Evolutionary conservation across 805 yeast species (phyloP).

Genomic region (Saccharomyces kudriavzevii): DNA sequence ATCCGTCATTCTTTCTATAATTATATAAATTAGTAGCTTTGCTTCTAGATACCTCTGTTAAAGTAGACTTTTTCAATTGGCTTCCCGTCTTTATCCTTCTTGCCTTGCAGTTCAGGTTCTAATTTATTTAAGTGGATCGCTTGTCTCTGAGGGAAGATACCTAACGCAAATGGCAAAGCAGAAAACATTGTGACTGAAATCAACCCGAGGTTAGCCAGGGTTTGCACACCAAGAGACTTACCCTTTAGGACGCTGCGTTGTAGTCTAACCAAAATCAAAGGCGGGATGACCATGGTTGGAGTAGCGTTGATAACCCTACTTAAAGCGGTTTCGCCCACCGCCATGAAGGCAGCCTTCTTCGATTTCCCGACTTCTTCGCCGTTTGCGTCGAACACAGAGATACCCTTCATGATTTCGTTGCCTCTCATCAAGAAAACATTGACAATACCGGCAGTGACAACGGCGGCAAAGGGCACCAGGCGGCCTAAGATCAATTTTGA

Average conservation of each 20-base stretch:
- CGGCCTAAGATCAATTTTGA: conserved; percentile 71
- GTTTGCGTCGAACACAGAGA: conserved; percentile 59
- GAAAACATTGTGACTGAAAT: conserved; percentile 78
- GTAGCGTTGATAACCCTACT: conserved; percentile 93
- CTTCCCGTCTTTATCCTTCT: conserved; percentile 56
- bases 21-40: neutral
- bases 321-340: conserved; percentile 95
- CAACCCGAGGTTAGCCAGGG: conserved; percentile 72
- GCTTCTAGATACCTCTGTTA: conserved; percentile 77
- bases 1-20: neutral
- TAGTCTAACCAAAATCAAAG: conserved; percentile 68
- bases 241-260: conserved; percentile 66
- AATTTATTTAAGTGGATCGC: conserved; percentile 47
- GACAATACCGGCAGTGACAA: conserved; percentile 91
- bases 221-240: conserved; percentile 56
- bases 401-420: conserved; percentile 84
- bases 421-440: conserved; percentile 96
- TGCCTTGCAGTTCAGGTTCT: conserved; percentile 55
- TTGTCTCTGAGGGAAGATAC: conserved; percentile 88
- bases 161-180: conserved; percentile 90
- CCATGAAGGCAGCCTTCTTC: conserved; percentile 77
- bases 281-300: conserved; percentile 96
- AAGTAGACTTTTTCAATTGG: conserved; percentile 60
- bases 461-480: conserved; percentile 96
- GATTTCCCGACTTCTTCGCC: conserved; percentile 66